These are phyloP conservation scores for Hemileccinum impolitum DNA, from an alignment of 768 basidiomycete genomes.

Conservation along the genomic window DNA sequence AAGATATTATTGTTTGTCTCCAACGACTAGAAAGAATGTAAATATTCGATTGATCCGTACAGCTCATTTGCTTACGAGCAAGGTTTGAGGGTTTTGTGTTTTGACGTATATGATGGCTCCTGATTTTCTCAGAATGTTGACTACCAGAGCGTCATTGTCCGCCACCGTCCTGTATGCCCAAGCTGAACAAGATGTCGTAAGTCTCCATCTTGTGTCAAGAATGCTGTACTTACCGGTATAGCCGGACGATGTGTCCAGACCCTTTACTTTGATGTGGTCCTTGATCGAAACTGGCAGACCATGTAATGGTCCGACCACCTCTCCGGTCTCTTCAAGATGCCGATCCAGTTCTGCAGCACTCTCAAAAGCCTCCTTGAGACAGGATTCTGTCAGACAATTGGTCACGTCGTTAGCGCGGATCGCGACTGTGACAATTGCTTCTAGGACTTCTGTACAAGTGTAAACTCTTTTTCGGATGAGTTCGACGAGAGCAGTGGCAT, in stretches of 20 bases:
- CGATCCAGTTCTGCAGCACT: constrained; percentile 51
- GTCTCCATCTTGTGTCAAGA: background rate
- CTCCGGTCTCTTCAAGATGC: constrained; percentile 42
- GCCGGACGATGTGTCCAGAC: constrained; percentile 38
- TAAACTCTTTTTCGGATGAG: constrained; percentile 19
- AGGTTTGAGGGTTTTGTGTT: constrained; percentile 48
- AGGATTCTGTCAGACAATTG: constrained; percentile 58
- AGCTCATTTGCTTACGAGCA: constrained; percentile 37
- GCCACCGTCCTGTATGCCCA: constrained; percentile 40
- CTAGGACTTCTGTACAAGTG: constrained; percentile 25
- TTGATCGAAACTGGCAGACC: constrained; percentile 45
- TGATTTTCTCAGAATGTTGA: constrained; percentile 42
- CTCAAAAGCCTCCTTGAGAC: constrained; percentile 47
- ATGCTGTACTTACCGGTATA: constrained; percentile 19
- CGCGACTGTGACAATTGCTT: constrained; percentile 26
- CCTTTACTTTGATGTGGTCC: constrained; percentile 46
- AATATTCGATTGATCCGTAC: constrained; percentile 5
- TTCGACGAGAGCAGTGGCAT: constrained; percentile 28
- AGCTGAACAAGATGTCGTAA: constrained; percentile 27
- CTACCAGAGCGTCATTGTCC: constrained; percentile 41
- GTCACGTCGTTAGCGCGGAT: constrained; percentile 34
- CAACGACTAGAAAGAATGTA: constrained; percentile 36
- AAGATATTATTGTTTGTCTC: constrained; percentile 51
- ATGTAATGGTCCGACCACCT: constrained; percentile 44
- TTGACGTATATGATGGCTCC: constrained; percentile 46